Evolutionary conservation across 83 land plant species (phyloP).

Genomic region (Picea abies): DNA sequence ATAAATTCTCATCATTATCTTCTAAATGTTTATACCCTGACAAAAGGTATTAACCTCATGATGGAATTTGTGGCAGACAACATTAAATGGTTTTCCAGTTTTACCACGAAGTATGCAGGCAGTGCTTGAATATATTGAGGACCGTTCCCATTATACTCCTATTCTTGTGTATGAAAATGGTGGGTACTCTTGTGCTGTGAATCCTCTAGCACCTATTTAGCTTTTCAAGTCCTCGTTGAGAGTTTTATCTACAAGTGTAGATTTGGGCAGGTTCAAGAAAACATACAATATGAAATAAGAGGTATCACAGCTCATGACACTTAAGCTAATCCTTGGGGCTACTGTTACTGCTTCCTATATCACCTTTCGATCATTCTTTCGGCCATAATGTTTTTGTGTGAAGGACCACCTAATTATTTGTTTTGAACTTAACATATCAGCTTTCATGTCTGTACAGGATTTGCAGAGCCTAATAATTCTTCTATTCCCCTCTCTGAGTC

Average conservation of each 20-base stretch:
- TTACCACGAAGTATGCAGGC: neutral
- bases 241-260: neutral
- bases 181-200: neutral
- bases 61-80: constrained; percentile 1
- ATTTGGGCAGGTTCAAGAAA: too few species aligned
- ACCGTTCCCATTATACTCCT: neutral
- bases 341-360: neutral
- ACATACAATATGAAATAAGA: neutral
- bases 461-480: neutral
- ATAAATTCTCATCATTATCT: neutral
- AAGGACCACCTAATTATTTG: neutral
- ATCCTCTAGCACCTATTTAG: neutral
- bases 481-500: neutral
- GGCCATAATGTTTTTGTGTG: neutral
- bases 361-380: neutral
- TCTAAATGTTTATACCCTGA: neutral
- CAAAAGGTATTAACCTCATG: neutral
- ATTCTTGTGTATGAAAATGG: constrained; percentile 9
- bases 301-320: too few species aligned
- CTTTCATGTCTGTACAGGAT: neutral
- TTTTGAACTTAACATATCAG: neutral
- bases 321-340: too few species aligned
- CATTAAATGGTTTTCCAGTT: neutral
- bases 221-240: neutral
- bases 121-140: constrained; percentile 5